A percentile compares a stretch with the other conserved stretches of the same genome.
Evolutionary conservation across 352 stramenopile species (phyloP).

Genomic region (Thraustochytrium sp.): DNA sequence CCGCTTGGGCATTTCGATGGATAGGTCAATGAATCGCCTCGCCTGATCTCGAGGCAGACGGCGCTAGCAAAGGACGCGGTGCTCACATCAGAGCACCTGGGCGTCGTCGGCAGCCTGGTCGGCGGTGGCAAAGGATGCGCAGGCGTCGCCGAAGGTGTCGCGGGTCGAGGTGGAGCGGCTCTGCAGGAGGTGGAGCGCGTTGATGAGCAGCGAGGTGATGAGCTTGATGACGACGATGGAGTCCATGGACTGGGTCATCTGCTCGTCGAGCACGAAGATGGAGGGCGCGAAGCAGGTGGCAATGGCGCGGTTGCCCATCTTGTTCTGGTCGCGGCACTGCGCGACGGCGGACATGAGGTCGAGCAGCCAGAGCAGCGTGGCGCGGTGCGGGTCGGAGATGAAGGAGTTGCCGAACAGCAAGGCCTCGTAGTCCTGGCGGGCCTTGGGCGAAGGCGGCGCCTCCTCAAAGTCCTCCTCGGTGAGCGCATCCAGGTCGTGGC

Average conservation of each 20-base stretch:
- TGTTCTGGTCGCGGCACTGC: not conserved
- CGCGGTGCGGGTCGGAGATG: not conserved
- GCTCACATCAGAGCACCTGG: too few relatives aligned
- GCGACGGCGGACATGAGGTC: constrained; percentile 6
- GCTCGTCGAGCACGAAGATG: not conserved
- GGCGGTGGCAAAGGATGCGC: too few relatives aligned
- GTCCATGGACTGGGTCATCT: not conserved
- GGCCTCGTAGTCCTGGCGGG: not conserved
- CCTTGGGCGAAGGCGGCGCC: not conserved
- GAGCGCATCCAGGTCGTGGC: not conserved
- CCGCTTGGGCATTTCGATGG: too few relatives aligned
- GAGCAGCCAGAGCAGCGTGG: not conserved
- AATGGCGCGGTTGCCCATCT: constrained; percentile 3
- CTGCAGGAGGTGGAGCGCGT: not conserved
- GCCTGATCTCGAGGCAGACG: too few relatives aligned
- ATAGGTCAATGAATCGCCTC: too few relatives aligned
- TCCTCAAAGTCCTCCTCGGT: constrained; percentile 17
- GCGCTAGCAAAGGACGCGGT: too few relatives aligned
- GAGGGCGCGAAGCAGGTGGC: constrained; percentile 25
- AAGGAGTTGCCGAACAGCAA: not conserved
- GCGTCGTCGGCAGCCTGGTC: too few relatives aligned
- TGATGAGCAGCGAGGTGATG: constrained; percentile 21
- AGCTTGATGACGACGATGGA: constrained; percentile 17
- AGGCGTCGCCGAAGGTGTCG: not conserved
- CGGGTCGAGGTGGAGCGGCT: not conserved